Conservation (phyloP, 192 early-diverging fungal species). For the Coemansia sp. region DNA sequence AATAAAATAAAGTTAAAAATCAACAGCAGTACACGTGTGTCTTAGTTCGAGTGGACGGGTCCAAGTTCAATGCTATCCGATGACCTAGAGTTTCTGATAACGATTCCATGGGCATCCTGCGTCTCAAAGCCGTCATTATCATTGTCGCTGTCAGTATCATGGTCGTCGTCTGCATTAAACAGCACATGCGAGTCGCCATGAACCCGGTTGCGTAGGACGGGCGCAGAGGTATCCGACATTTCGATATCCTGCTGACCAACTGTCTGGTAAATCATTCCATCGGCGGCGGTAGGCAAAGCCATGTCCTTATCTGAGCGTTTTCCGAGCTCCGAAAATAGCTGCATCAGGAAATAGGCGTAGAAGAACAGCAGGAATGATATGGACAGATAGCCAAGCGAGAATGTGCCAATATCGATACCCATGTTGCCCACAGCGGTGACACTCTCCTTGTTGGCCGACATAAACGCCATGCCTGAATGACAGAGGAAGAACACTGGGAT, state of each 20-base stretch:
- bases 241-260: constrained; percentile 19
- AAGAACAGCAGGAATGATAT: constrained; percentile 61
- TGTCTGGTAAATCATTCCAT: constrained; percentile 30
- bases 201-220: not conserved
- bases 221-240: not conserved
- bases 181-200: constrained; percentile 25
- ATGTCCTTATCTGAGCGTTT: constrained; percentile 16
- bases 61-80: constrained; percentile 40
- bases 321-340: constrained; percentile 44
- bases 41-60: constrained; percentile 12
- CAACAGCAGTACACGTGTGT: not conserved
- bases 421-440: constrained; percentile 42
- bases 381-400: constrained; percentile 56
- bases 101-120: not conserved
- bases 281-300: constrained; percentile 30
- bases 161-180: constrained; percentile 31
- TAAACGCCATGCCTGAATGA: constrained; percentile 62
- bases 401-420: constrained; percentile 59
- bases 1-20: not conserved
- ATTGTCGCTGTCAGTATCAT: constrained; percentile 8
- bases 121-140: not conserved
- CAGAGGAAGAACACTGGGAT: constrained; percentile 54
- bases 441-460: constrained; percentile 63
- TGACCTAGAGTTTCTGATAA: constrained; percentile 12
- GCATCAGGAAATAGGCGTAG: constrained; percentile 54